Evolutionary conservation across 2,329 filamentous ascomycete genomes (phyloP).

Genomic region (Graphilbum ipis-grandicollis): DNA sequence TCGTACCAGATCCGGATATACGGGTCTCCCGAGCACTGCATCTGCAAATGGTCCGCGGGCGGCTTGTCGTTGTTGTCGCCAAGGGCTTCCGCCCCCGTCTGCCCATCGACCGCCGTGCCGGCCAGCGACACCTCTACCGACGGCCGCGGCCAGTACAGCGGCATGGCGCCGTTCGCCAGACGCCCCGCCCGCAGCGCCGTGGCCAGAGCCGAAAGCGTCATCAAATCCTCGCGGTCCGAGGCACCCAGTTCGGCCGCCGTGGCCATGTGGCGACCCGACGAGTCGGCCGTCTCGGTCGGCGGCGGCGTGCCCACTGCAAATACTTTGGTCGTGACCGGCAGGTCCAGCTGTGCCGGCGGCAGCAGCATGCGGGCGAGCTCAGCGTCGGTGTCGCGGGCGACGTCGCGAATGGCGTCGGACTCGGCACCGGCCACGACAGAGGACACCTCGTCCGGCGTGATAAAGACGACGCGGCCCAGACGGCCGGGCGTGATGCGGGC

Average conservation of each 20-base stretch:
- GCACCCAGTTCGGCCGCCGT: slow-evolving; percentile 22
- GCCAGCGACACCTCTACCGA: slow-evolving; percentile 26
- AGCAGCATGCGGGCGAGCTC: not conserved
- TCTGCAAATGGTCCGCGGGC: slow-evolving; percentile 7
- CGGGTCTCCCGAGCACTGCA: slow-evolving; percentile 27
- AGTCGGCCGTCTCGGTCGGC: not conserved
- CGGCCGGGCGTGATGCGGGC: slow-evolving; percentile 34
- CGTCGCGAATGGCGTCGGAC: not conserved
- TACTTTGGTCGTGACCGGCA: slow-evolving; percentile 3
- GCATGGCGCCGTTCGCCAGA: slow-evolving; percentile 29
- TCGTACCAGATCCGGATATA: slow-evolving; percentile 26
- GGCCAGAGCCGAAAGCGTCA: slow-evolving; percentile 28
- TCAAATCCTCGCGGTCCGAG: slow-evolving; percentile 26
- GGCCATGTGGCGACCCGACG: slow-evolving; percentile 23
- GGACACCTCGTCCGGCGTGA: slow-evolving; percentile 34
- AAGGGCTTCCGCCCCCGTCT: too few species aligned
- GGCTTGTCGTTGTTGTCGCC: not conserved
- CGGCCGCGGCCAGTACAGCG: slow-evolving; percentile 26
- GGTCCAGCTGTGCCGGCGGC: slow-evolving; percentile 1
- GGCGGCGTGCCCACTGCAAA: slow-evolving; percentile 18
- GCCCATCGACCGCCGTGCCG: slow-evolving; percentile 10
- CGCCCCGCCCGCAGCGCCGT: slow-evolving; percentile 24
- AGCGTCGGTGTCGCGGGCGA: not conserved
- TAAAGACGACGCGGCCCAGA: slow-evolving; percentile 33
- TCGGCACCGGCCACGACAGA: slow-evolving; percentile 16